Evolutionary conservation across 129 eudicot species (phyloP), one percentile per base, ranked within the genome.

Genomic region (Deinandra increscens): DNA sequence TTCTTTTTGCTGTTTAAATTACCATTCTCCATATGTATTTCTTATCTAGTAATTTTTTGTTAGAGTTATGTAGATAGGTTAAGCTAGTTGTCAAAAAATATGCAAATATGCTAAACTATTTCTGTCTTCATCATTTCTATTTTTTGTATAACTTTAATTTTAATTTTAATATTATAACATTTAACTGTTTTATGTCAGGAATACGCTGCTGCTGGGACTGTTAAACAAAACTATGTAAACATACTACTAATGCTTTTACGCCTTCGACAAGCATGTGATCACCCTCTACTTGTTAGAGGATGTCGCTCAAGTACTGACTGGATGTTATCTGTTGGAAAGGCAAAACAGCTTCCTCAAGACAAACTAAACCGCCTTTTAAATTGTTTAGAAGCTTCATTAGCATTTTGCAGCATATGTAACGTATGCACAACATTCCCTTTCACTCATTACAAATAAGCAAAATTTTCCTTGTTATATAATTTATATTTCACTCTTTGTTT

Each of bases 231-330:
- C 81, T 92, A 88, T 60, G 84, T 88, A 34, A 92, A 92, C 82
- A 88, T 92, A 34, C 75, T 92, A 53, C 64, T 88, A 84, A 78
- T 92, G 98, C 96, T 92, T 73, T 59, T 92, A 56, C 95, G 98
- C 58, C 96, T 92, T 68, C 83, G 98, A 60, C 98, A 92, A 83
- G 95, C 98, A 56, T 92, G 98, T 73, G 91, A 92, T 75, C 98
- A 92, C 77, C 98, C 95, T 46, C 83, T 86, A 61, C 98, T 92
- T 73, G 91, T 92, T 64, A 82, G 75, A 73, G 91, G 85, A 39
- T 74, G 60, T 78, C 71, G 68, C 70, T 74, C 95, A 29, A 79
- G 56, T 70, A 79, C 95, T 4, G 48, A 63, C 7, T 66, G 82
- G 82, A 79, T 64, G 22, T 77, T 87, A 44, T 82, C 89, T 43